These are phyloP conservation scores for Paxillus rubicundulus DNA, from an alignment of 768 basidiomycete genomes.

Conservation along the genomic window DNA sequence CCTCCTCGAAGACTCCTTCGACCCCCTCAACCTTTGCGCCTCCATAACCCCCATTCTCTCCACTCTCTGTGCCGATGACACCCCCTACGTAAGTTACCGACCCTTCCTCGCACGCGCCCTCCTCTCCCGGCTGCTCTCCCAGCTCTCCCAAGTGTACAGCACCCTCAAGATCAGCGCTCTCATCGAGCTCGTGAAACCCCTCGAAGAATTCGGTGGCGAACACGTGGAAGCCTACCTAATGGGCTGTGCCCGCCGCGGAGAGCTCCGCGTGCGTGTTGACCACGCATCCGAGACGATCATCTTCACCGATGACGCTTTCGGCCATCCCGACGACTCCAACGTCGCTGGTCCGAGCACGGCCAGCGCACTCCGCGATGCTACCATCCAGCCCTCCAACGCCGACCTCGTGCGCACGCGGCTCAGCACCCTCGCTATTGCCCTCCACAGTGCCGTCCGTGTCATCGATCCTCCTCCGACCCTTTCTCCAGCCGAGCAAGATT, in stretches of 20 bases:
- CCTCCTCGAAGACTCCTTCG: slow-evolving; percentile 89
- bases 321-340: slow-evolving; percentile 36
- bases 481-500: slow-evolving; percentile 42
- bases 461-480: slow-evolving; percentile 46
- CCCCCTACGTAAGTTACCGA: slow-evolving; percentile 75
- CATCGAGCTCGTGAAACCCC: slow-evolving; percentile 73
- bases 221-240: slow-evolving; percentile 90
- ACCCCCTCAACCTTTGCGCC: slow-evolving; percentile 82
- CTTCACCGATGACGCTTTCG: slow-evolving; percentile 79
- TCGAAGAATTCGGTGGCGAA: slow-evolving; percentile 60
- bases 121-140: slow-evolving; percentile 84
- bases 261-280: slow-evolving; percentile 83
- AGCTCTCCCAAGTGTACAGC: slow-evolving; percentile 91
- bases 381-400: slow-evolving; percentile 68
- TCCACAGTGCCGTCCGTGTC: slow-evolving; percentile 66
- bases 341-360: slow-evolving; percentile 15
- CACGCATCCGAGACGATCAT: slow-evolving; percentile 82
- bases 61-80: slow-evolving; percentile 41
- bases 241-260: slow-evolving; percentile 85
- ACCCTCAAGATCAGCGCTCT: slow-evolving; percentile 79
- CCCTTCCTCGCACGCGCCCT: slow-evolving; percentile 89
- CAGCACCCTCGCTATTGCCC: slow-evolving; percentile 65
- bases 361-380: slow-evolving; percentile 35
- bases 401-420: slow-evolving; percentile 78
- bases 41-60: slow-evolving; percentile 77